These are phyloP conservation scores for Lentinus brumalis DNA, from an alignment of 768 basidiomycete genomes.

Conservation along the genomic window DNA sequence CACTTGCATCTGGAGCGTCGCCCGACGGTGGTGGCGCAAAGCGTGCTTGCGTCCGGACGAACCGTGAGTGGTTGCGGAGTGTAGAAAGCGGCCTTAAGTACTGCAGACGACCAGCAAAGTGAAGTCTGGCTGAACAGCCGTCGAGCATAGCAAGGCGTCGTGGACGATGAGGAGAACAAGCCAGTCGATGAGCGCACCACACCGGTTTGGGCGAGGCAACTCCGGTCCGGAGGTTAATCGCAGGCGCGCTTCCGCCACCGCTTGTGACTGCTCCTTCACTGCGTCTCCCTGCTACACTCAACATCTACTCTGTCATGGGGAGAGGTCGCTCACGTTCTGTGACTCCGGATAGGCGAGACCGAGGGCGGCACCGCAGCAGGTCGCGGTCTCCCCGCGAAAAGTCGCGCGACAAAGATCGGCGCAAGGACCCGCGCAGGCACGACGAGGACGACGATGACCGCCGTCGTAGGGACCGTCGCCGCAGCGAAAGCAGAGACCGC, in stretches of 20 bases:
- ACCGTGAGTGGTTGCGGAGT: constrained; percentile 35
- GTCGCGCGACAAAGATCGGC: constrained; percentile 31
- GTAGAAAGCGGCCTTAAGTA: constrained; percentile 28
- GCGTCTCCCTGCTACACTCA: not conserved
- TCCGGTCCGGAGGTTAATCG: not conserved
- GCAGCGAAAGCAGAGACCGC: constrained; percentile 38
- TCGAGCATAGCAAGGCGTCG: constrained; percentile 7
- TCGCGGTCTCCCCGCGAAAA: constrained; percentile 11
- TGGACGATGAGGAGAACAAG: not conserved
- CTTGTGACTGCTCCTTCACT: not conserved
- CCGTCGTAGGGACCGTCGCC: constrained; percentile 27
- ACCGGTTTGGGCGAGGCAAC: not conserved
- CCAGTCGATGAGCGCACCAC: not conserved
- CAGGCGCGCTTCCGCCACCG: constrained; percentile 1
- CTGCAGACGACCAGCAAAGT: not conserved
- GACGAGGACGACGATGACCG: constrained; percentile 25
- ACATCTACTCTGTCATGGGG: constrained; percentile 38
- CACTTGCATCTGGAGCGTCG: not conserved
- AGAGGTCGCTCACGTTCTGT: constrained; percentile 52
- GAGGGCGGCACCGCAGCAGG: constrained; percentile 33
- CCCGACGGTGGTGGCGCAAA: constrained; percentile 29
- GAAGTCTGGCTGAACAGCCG: constrained; percentile 3
- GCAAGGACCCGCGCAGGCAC: constrained; percentile 20
- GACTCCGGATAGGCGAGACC: constrained; percentile 42
- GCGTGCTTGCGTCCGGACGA: constrained; percentile 59